Conservation (phyloP, 257 asterid genomes). For the Anisodus tanguticus region DNA sequence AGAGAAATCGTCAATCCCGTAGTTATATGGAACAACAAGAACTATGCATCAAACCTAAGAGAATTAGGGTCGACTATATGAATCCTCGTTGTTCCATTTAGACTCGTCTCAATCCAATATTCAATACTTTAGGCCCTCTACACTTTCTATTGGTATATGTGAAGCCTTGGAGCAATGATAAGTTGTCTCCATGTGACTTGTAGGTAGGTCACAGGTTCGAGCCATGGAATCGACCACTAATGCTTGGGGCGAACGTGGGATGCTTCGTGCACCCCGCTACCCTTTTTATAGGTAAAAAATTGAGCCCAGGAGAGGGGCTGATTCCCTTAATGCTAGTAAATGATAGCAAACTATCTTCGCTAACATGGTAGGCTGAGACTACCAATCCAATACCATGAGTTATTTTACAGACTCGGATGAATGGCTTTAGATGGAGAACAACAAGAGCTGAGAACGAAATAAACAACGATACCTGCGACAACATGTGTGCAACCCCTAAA, state of each 20-base stretch:
- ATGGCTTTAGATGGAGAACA: not conserved
- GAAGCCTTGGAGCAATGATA: not conserved
- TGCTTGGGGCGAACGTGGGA: not conserved
- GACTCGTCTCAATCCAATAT: not conserved
- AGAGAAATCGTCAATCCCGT: not conserved
- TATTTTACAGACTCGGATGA: not conserved
- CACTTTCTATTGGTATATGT: not conserved
- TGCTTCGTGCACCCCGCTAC: not conserved
- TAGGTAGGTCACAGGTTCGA: not conserved
- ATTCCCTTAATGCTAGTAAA: not conserved
- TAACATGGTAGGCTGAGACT: not conserved
- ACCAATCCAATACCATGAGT: not conserved
- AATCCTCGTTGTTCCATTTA: not conserved
- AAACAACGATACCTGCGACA: slow-evolving; percentile 56
- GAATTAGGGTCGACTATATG: not conserved
- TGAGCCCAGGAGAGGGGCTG: not conserved
- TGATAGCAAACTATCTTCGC: not conserved
- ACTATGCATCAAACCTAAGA: not conserved
- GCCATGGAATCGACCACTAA: not conserved
- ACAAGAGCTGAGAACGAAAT: not conserved
- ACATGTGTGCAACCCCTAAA: slow-evolving; percentile 71
- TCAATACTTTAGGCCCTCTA: not conserved
- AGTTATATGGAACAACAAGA: not conserved
- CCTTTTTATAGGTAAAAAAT: not conserved
- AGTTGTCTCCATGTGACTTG: not conserved